These are phyloP conservation scores for Fusarium neocosmosporiellum DNA, from an alignment of 2,329 filamentous ascomycete species.

Conservation along the genomic window DNA sequence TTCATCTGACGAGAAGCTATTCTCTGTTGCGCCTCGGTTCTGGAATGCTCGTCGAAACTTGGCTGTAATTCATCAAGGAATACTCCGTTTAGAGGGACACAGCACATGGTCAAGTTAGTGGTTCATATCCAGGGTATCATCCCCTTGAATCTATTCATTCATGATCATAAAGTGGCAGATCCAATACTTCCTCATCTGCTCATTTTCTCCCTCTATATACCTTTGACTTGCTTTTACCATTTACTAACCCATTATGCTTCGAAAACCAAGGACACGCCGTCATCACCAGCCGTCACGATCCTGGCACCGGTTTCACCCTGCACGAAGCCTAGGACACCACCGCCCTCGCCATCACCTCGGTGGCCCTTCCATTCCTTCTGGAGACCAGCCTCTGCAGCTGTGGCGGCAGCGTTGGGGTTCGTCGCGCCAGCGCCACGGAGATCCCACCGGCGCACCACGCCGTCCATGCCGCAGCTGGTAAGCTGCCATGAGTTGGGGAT, in stretches of 20 bases:
- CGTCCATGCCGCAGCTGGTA: slow-evolving; percentile 92
- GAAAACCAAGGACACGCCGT: slow-evolving; percentile 77
- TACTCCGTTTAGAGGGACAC: background rate
- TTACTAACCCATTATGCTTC: slow-evolving; percentile 54
- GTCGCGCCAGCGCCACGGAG: slow-evolving; percentile 59
- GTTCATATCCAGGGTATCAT: slow-evolving; percentile 37
- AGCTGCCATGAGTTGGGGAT: slow-evolving; percentile 76
- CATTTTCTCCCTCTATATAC: slow-evolving; percentile 20
- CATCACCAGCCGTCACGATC: slow-evolving; percentile 91
- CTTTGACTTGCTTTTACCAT: slow-evolving; percentile 13
- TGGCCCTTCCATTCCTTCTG: slow-evolving; percentile 93
- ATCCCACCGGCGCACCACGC: slow-evolving; percentile 92
- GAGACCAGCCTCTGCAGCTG: slow-evolving; percentile 69
- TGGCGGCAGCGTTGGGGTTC: slow-evolving; percentile 43
- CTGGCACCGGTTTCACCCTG: slow-evolving; percentile 79
- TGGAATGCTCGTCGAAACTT: background rate
- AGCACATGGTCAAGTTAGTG: background rate
- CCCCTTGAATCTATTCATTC: slow-evolving; percentile 40
- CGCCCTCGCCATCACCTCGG: slow-evolving; percentile 83
- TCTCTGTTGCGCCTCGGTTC: background rate
- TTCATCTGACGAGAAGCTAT: background rate
- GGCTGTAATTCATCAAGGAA: background rate
- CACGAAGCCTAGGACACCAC: slow-evolving; percentile 91
- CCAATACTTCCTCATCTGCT: slow-evolving; percentile 26
- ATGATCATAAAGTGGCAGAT: slow-evolving; percentile 38